These are phyloP conservation scores for Gynostemma pentaphyllum DNA, from an alignment of 306 rosid species.

Conservation along the genomic window DNA sequence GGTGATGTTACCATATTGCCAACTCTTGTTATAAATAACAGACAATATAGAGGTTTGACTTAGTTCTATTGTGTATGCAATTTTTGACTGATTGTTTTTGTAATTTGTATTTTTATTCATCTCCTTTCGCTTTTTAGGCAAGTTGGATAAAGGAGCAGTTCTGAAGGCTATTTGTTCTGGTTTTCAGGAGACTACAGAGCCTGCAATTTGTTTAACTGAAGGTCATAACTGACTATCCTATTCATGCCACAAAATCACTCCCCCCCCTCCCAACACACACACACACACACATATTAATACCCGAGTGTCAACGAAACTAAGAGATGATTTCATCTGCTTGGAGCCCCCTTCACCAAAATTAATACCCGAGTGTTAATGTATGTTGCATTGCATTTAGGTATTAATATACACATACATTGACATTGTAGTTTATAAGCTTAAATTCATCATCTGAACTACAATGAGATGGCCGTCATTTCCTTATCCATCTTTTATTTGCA, in stretches of 20 bases:
- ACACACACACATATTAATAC: background rate
- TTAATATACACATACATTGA: background rate
- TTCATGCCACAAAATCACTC: background rate
- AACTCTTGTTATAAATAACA: conserved; percentile 78
- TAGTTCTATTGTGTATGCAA: background rate
- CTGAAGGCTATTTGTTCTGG: conserved; percentile 91
- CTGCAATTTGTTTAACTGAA: conserved; percentile 72
- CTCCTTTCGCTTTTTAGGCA: conserved; percentile 33
- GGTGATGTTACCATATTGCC: conserved; percentile 97
- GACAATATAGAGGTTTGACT: conserved; percentile 79
- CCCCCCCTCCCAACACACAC: background rate
- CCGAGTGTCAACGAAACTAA: background rate
- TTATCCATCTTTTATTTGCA: conserved; percentile 18
- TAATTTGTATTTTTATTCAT: background rate
- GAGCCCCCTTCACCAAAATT: background rate
- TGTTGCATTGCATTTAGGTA: background rate
- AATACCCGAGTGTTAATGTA: background rate
- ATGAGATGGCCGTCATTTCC: background rate
- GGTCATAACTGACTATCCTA: conserved; percentile 30
- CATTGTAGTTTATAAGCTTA: no score
- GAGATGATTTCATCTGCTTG: no score
- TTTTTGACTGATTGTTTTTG: background rate
- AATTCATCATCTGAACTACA: background rate
- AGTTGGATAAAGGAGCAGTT: conserved; percentile 74
- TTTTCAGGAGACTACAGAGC: conserved; percentile 85